Percentiles rank a stretch among this genome's conserved stretches.
phyloP scores from a whole-genome alignment of 345 rosid genomes.

The Viola odorata region DNA sequence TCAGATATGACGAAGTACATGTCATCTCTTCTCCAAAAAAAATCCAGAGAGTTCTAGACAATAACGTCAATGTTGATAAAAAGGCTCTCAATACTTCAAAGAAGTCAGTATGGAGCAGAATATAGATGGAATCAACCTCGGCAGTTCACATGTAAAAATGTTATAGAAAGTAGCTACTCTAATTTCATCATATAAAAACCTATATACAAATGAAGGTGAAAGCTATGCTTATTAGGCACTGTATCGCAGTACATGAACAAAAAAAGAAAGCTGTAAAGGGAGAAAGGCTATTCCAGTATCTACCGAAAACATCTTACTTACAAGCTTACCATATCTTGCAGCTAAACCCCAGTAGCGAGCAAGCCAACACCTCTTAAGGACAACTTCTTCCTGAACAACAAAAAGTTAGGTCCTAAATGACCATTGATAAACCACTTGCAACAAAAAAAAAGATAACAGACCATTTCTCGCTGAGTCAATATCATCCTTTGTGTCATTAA shows the following conservation, averaged over 20 bases:
- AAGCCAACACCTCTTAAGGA: slow-evolving; percentile 99
- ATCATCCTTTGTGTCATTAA: slow-evolving; percentile 34
- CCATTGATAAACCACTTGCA: not conserved
- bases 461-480: slow-evolving; percentile 33
- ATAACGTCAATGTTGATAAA: too few species aligned
- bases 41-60: too few species aligned
- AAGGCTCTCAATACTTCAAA: too few species aligned
- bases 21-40: not conserved
- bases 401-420: slow-evolving; percentile 11
- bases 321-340: slow-evolving; percentile 63
- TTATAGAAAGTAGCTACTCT: too few species aligned
- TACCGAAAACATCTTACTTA: not conserved
- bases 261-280: slow-evolving; percentile 1
- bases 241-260: slow-evolving; percentile 5
- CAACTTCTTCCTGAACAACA: slow-evolving; percentile 88
- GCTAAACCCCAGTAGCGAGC: slow-evolving; percentile 98
- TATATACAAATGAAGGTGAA: too few species aligned
- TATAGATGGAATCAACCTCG: too few species aligned
- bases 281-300: not conserved
- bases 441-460: slow-evolving; percentile 3
- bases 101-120: too few species aligned
- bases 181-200: too few species aligned
- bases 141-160: too few species aligned
- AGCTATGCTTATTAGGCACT: not conserved
- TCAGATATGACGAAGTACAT: slow-evolving; percentile 3